A percentile compares a stretch with the other conserved stretches of the same genome.
phyloP scores from a whole-genome alignment of 441 rosid species.

The Populus hybrid region DNA sequence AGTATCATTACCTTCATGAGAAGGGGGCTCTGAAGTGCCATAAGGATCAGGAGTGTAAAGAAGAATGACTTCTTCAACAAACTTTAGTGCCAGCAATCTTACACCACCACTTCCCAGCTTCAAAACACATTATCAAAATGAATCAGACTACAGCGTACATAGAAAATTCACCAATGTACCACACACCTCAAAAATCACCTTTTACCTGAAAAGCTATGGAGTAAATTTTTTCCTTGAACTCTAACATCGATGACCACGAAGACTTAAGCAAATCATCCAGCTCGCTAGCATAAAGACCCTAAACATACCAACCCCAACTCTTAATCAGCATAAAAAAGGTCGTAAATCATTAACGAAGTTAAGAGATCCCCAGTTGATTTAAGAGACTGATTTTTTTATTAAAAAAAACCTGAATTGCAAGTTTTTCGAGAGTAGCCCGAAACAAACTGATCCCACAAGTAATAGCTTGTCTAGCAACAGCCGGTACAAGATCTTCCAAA shows the following conservation, averaged over 20 bases:
- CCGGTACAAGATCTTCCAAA: slow-evolving; percentile 76
- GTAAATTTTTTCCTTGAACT: slow-evolving; percentile 84
- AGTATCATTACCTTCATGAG: slow-evolving; percentile 57
- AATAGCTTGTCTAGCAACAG: slow-evolving; percentile 89
- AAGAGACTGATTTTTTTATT: background rate
- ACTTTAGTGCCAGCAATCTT: slow-evolving; percentile 76
- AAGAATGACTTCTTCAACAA: slow-evolving; percentile 87
- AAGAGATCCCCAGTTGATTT: background rate
- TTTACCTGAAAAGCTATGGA: slow-evolving; percentile 79
- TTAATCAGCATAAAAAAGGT: slow-evolving; percentile 12
- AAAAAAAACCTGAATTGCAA: slow-evolving; percentile 64
- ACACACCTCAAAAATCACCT: slow-evolving; percentile 12
- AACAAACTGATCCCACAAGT: slow-evolving; percentile 66
- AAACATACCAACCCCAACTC: background rate
- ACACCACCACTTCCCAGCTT: slow-evolving; percentile 87
- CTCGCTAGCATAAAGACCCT: slow-evolving; percentile 80
- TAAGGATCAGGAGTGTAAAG: slow-evolving; percentile 89
- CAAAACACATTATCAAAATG: slow-evolving; percentile 25
- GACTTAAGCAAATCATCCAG: slow-evolving; percentile 63
- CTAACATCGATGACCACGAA: slow-evolving; percentile 84
- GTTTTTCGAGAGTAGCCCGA: slow-evolving; percentile 53
- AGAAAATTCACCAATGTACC: slow-evolving; percentile 18
- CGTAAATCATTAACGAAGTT: background rate
- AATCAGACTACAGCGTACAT: slow-evolving; percentile 30
- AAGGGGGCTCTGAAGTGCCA: slow-evolving; percentile 59